These are phyloP conservation scores for Amanita pseudoporphyria DNA, from an alignment of 768 basidiomycete species.

Conservation along the genomic window DNA sequence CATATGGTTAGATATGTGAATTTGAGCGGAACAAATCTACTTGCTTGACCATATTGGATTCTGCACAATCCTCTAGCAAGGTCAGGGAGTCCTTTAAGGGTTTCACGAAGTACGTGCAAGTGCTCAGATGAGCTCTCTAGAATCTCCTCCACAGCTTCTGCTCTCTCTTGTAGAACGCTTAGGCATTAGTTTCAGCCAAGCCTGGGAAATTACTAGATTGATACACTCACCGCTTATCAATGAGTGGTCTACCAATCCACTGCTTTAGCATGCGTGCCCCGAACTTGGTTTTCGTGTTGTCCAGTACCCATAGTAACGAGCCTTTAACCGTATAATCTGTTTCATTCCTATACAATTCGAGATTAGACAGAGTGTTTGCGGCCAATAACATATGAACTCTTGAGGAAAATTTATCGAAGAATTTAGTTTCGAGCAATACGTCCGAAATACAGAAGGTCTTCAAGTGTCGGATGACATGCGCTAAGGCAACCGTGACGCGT, in stretches of 20 bases:
- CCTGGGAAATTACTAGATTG: background rate
- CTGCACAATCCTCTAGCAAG: conserved; percentile 78
- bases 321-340: conserved; percentile 68
- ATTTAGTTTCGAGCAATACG: conserved; percentile 64
- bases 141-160: conserved; percentile 84
- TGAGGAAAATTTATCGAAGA: conserved; percentile 72
- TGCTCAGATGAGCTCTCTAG: conserved; percentile 47
- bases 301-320: conserved; percentile 77
- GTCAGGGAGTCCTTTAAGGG: conserved; percentile 76
- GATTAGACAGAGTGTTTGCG: conserved; percentile 78
- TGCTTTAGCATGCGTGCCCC: conserved; percentile 72
- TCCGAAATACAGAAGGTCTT: conserved; percentile 69
- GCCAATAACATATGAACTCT: conserved; percentile 81
- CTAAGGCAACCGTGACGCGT: conserved; percentile 60
- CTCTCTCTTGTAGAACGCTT: conserved; percentile 66
- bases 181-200: background rate
- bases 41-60: conserved; percentile 86
- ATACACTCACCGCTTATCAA: conserved; percentile 49
- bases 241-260: conserved; percentile 84
- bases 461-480: conserved; percentile 63
- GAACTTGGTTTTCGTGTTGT: conserved; percentile 83
- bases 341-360: conserved; percentile 91
- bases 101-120: conserved; percentile 55
- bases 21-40: conserved; percentile 10
- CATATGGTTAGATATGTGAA: background rate